A percentile compares a stretch with the other conserved stretches of the same genome.
Conservation (phyloP, 306 rosid species). For the Sesbania bispinosa region DNA sequence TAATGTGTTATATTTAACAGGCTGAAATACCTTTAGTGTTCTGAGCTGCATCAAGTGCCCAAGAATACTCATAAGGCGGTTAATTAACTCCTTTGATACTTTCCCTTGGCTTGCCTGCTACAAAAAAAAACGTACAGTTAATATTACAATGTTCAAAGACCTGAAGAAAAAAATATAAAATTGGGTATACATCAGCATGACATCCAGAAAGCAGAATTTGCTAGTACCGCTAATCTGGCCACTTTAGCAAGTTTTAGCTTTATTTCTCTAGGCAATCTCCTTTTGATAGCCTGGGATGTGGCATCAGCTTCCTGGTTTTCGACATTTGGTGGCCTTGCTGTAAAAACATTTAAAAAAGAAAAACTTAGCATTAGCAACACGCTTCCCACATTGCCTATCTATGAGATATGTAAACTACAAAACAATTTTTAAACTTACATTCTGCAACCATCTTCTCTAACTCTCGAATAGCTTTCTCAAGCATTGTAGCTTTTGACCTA, state of each 20-base stretch:
- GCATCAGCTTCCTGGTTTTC: constrained; percentile 83
- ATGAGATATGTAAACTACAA: constrained; percentile 17
- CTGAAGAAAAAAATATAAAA: background rate
- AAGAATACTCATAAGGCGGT: constrained; percentile 84
- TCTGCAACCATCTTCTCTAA: constrained; percentile 89
- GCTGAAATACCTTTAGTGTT: constrained; percentile 75
- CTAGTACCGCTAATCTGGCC: constrained; percentile 89
- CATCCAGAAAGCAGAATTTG: constrained; percentile 11
- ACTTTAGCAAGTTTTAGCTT: constrained; percentile 96
- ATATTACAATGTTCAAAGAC: constrained; percentile 16
- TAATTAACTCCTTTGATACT: constrained; percentile 74
- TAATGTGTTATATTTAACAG: background rate
- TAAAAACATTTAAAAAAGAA: constrained; percentile 20
- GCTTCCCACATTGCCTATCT: constrained; percentile 10
- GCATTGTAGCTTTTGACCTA: constrained; percentile 64
- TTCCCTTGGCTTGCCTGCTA: constrained; percentile 97
- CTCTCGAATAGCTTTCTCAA: constrained; percentile 90
- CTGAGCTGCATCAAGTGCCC: constrained; percentile 97
- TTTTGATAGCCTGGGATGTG: constrained; percentile 74
- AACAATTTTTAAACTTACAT: constrained; percentile 53
- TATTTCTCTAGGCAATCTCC: constrained; percentile 95
- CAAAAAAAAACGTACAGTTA: constrained; percentile 28
- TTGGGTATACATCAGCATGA: constrained; percentile 10
- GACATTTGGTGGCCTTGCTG: constrained; percentile 91
- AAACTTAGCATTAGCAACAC: constrained; percentile 19